phyloP scores from a whole-genome alignment of 2,329 filamentous ascomycete species.

The Apiospora koreana region DNA sequence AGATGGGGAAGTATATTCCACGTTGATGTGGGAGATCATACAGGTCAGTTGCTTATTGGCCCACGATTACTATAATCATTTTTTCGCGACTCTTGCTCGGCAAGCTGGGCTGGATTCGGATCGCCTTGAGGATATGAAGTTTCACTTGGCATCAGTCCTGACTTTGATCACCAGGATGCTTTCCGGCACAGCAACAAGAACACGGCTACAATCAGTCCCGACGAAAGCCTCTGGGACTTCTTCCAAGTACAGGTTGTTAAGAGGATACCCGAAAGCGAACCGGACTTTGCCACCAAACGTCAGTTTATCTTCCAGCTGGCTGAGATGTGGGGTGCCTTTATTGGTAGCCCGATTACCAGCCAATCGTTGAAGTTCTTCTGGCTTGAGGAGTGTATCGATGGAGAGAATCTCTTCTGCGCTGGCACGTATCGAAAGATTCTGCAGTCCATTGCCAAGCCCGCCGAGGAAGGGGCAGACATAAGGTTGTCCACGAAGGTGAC shows the following conservation, averaged over 20 bases:
- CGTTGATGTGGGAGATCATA: conserved; percentile 68
- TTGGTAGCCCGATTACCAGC: conserved; percentile 62
- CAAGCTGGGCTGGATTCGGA: neutral
- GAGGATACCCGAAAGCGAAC: conserved; percentile 47
- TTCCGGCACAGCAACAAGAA: conserved; percentile 66
- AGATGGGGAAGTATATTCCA: conserved; percentile 49
- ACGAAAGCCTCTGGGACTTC: conserved; percentile 55
- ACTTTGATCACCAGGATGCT: conserved; percentile 46
- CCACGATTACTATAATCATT: neutral
- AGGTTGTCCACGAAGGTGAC: conserved; percentile 49
- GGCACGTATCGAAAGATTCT: conserved; percentile 62
- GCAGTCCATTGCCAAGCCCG: conserved; percentile 59
- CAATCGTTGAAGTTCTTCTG: conserved; percentile 78
- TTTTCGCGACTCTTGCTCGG: neutral
- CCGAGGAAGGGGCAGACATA: conserved; percentile 55
- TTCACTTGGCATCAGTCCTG: neutral
- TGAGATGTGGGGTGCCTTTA: conserved; percentile 70
- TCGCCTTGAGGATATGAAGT: neutral
- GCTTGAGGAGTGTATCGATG: conserved; percentile 77
- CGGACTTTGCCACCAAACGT: conserved; percentile 41
- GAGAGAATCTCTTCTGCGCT: conserved; percentile 62
- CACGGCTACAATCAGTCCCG: conserved; percentile 46
- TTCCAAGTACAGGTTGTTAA: conserved; percentile 46
- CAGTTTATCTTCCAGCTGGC: conserved; percentile 52
- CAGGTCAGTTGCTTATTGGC: conserved; percentile 21